Evolutionary conservation across 345 rosid genomes (phyloP).

Genomic region (Microthlaspi erraticum): DNA sequence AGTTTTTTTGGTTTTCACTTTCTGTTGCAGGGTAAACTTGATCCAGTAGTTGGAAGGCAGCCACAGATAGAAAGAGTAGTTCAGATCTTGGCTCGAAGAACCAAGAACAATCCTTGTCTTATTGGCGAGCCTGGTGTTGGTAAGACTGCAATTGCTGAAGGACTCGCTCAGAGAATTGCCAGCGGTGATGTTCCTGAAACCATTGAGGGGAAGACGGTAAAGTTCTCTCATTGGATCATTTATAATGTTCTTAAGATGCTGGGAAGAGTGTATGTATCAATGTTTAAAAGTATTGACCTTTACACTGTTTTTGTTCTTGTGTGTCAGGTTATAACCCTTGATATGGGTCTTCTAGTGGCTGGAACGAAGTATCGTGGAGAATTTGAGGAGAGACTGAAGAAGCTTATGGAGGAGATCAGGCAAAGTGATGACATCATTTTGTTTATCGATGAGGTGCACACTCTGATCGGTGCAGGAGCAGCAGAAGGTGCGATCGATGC

Average conservation of each 20-base stretch:
- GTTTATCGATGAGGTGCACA: slow-evolving; percentile 99
- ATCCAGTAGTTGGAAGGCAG: slow-evolving; percentile 99
- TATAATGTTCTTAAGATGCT: neutral
- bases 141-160: slow-evolving; percentile 99
- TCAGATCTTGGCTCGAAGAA: slow-evolving; percentile 95
- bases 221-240: neutral
- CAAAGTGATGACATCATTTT: slow-evolving; percentile 97
- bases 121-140: slow-evolving; percentile 99
- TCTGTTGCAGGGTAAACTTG: slow-evolving; percentile 81
- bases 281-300: slow-evolving; percentile 2
- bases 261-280: neutral
- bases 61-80: slow-evolving; percentile 92
- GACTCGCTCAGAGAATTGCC: slow-evolving; percentile 94
- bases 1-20: neutral
- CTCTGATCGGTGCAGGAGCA: slow-evolving; percentile 97
- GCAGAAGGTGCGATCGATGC: slow-evolving; percentile 99
- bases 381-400: slow-evolving; percentile 97
- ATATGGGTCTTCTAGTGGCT: slow-evolving; percentile 99
- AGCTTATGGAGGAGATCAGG: slow-evolving; percentile 99
- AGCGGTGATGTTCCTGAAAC: slow-evolving; percentile 98
- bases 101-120: slow-evolving; percentile 97
- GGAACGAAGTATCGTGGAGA: slow-evolving; percentile 99
- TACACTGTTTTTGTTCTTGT: neutral
- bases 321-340: slow-evolving; percentile 87
- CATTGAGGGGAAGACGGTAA: slow-evolving; percentile 93